Evolutionary conservation across 208 protist species (phyloP), one percentile per base, ranked within the genome.

Genomic region (Crithidia brevicula): DNA sequence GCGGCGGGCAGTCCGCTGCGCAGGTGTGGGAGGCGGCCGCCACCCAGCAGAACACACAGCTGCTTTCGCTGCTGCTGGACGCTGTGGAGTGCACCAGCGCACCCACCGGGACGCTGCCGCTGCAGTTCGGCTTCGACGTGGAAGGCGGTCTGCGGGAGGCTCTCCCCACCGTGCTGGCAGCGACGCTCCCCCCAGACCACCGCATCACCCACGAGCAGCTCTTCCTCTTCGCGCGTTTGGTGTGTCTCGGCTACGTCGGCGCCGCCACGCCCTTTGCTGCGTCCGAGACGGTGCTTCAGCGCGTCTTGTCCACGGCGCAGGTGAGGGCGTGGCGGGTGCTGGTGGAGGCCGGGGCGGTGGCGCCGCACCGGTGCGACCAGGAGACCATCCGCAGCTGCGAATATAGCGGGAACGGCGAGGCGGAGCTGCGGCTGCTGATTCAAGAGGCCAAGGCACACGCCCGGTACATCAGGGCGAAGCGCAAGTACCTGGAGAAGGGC

Each of bases 21-120:
- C 20, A 60, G 36, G 47, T 51, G 49, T 74, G 56, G 65, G 59
- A 28, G 31, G 49, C 47, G 8, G 58, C 43, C 10, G 52, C 65
- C 30, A 42, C 11, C 28, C 63, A 28, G 54, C 61, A 56, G 43
- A 60, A 66, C 30, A 62, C 27, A 51, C 65, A 51, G 36, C 25
- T 56, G 3, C 68, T 85, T 20, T 57, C 76, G 22, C 25, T 76
- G 22, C 71, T 88, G 28, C 75, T 88, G n/a, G 83, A 88, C 56
- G 62, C 53, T 3, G 13, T 88, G 30, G 79, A 88, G 59, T 81
- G 72, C 64, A 36, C 23, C 11, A 23, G 22, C 0, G 60, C 23
- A 8, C 20, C 25, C 7, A 42, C 45, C 31, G 62, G 71, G 25
- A 47, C 33, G 13, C 34, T 77, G 23, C 58, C 61, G 1, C 10